Base-by-base conservation (phyloP, 441 rosid genomes). In the Syzygium malaccense region DNA sequence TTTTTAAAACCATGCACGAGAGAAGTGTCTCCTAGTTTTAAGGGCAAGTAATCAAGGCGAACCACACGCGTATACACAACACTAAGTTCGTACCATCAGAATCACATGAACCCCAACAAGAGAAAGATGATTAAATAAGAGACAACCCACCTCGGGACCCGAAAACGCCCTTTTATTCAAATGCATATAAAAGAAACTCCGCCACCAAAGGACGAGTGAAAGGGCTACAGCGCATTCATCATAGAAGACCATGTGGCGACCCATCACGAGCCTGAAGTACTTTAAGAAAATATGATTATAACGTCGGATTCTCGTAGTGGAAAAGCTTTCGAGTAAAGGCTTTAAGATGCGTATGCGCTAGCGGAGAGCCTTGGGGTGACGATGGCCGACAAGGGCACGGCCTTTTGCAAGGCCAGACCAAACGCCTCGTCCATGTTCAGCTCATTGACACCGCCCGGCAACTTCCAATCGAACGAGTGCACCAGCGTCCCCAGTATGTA, bases 371-470 rank as follows among this genome's bases (percentile, higher is more conserved):
- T 87, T 15, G 95, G 96, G 80, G 54, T 89, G 79, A 91, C 91
- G 83, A 86, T 14, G 58, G 60, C 90, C 23, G 88, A 56, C 32
- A 95, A 94, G 5, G 96, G 95, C 18, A 93, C 96, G 6, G 91
- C 91, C 89, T 95, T 95, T 30, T 95, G 96, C 91, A 95, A 56
- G 4, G 96, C 96, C 15, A 95, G 93, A 26, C 97, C 97, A 78
- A 94, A 95, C 9, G 88, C 28, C 87, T 95, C 97, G 23, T 95
- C 95, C 97, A 95, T 95, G 92, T 93, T 90, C 14, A 94, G 89
- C 23, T 89, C 19, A 20, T 66, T 85, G 14, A 18, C 90, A 3
- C 89, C 95, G 25, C 79, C 3, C 7, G 95, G 94, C 71, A 93
- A 75, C 85, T 86, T 89, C 97, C 97, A 95, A 18, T 94, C 95